phyloP scores from a whole-genome alignment of 2,329 filamentous ascomycete genomes.

The Geosmithia flava region DNA sequence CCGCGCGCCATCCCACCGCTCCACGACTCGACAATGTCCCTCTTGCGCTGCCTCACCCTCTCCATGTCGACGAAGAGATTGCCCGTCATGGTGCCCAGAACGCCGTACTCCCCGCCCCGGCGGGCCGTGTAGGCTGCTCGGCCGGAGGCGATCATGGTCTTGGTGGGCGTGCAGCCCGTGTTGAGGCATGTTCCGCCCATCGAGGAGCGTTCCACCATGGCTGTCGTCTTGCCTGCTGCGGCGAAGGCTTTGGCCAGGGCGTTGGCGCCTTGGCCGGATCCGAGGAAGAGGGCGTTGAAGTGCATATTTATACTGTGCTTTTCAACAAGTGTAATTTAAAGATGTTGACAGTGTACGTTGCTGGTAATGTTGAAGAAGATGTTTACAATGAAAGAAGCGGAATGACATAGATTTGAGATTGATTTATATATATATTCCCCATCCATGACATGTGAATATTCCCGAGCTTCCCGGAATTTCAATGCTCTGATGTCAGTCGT shows the following conservation, averaged over 20 bases:
- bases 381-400: too few relatives aligned
- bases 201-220: slow-evolving; percentile 32
- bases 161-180: slow-evolving; percentile 43
- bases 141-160: slow-evolving; percentile 42
- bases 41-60: slow-evolving; percentile 36
- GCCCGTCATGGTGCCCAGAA: slow-evolving; percentile 14
- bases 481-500: too few relatives aligned
- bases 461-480: too few relatives aligned
- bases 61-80: slow-evolving; percentile 30
- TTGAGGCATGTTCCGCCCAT: slow-evolving; percentile 43
- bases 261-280: slow-evolving; percentile 39
- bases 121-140: slow-evolving; percentile 31
- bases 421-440: too few relatives aligned
- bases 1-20: slow-evolving; percentile 31
- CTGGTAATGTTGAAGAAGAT: too few relatives aligned
- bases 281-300: slow-evolving; percentile 29
- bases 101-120: slow-evolving; percentile 31
- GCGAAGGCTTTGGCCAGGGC: slow-evolving; percentile 35
- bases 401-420: too few relatives aligned
- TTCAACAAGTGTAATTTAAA: too few relatives aligned
- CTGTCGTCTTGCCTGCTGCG: slow-evolving; percentile 27
- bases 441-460: too few relatives aligned
- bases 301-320: slow-evolving; percentile 2
- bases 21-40: slow-evolving; percentile 38
- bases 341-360: too few relatives aligned